Percentiles rank a stretch among this genome's conserved stretches.
These are phyloP conservation scores for Yamadazyma nakazawae DNA, from an alignment of 805 yeast species.

Conservation along the genomic window DNA sequence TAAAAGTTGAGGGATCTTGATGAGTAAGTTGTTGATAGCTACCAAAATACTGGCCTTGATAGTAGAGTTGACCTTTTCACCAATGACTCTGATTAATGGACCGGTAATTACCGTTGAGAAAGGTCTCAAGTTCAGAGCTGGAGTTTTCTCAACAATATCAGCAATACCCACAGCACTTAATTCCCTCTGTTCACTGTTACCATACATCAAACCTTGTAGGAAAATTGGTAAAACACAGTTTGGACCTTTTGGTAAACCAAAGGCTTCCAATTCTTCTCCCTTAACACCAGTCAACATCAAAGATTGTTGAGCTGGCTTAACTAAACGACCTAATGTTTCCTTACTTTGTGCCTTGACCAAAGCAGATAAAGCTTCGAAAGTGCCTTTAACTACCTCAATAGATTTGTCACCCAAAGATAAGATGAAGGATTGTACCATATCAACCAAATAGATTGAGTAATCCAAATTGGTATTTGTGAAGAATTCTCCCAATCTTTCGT, in stretches of 20 bases:
- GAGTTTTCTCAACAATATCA: conserved; percentile 79
- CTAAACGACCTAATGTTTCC: conserved; percentile 70
- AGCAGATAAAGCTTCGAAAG: conserved; percentile 61
- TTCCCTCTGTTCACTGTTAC: conserved; percentile 79
- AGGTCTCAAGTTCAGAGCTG: conserved; percentile 76
- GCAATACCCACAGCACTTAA: conserved; percentile 86
- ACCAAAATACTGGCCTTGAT: conserved; percentile 90
- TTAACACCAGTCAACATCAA: conserved; percentile 59
- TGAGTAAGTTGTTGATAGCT: conserved; percentile 75
- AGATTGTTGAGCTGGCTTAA: conserved; percentile 76
- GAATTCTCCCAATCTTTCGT: conserved; percentile 66
- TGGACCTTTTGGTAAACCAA: conserved; percentile 78
- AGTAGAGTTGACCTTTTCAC: conserved; percentile 89
- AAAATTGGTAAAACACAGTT: conserved; percentile 85
- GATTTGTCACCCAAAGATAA: conserved; percentile 70
- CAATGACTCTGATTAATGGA: conserved; percentile 95
- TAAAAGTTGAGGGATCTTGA: conserved; percentile 83
- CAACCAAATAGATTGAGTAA: conserved; percentile 68
- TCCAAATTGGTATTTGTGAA: conserved; percentile 66
- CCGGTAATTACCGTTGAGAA: conserved; percentile 94
- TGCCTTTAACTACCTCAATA: conserved; percentile 56
- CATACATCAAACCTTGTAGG: conserved; percentile 94
- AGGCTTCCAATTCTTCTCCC: conserved; percentile 70
- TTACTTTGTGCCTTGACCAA: conserved; percentile 72
- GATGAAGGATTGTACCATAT: conserved; percentile 69